phyloP scores from a whole-genome alignment of 305 asterid species.

The Fraxinus ornus region DNA sequence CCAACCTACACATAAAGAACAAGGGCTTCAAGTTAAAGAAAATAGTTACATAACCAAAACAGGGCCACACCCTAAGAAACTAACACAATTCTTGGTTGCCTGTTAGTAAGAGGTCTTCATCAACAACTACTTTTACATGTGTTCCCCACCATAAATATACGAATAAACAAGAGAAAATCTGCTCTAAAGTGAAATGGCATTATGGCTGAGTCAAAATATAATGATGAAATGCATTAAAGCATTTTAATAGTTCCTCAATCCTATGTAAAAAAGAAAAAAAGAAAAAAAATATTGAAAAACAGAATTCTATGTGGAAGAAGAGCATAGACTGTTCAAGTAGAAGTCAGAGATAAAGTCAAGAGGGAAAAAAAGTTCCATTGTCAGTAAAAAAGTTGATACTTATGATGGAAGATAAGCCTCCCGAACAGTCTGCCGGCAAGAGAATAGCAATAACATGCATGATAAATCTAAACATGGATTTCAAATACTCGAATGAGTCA shows the following conservation, averaged over 20 bases:
- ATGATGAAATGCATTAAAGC: too few relatives aligned
- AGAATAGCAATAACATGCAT: neutral
- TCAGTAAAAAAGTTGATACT: neutral
- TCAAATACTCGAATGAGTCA: neutral
- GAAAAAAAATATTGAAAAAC: neutral
- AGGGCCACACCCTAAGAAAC: neutral
- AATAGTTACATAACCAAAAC: neutral
- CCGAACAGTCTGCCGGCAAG: neutral
- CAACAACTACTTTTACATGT: neutral
- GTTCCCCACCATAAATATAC: neutral
- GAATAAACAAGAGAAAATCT: slow-evolving; percentile 2
- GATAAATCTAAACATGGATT: neutral
- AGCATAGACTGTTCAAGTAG: neutral
- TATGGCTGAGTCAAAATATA: too few relatives aligned
- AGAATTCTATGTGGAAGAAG: neutral
- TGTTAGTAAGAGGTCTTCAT: slow-evolving; percentile 4
- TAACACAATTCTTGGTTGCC: neutral
- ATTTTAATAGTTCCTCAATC: neutral
- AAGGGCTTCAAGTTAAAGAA: neutral
- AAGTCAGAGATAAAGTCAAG: neutral
- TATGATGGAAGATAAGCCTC: neutral
- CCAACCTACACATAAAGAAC: slow-evolving; percentile 54
- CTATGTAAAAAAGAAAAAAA: too few relatives aligned
- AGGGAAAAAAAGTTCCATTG: neutral
- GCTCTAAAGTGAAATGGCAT: too few relatives aligned